A percentile compares a stretch with the other conserved stretches of the same genome.
phyloP scores from a whole-genome alignment of 805 yeast species.

The Yarrowia keelungensis region DNA sequence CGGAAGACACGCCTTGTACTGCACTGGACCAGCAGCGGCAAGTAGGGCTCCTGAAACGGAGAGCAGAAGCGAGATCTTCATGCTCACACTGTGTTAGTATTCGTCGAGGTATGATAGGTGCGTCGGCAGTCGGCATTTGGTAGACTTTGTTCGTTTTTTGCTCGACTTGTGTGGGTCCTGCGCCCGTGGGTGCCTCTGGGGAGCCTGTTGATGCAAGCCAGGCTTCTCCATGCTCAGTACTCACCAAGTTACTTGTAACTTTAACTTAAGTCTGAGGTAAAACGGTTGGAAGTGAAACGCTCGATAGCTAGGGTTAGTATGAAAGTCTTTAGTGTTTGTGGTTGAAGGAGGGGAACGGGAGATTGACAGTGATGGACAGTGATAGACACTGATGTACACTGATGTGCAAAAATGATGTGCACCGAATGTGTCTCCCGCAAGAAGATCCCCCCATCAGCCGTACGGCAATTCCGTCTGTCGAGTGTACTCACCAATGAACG shows the following conservation, averaged over 20 bases:
- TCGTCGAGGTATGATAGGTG: too few species aligned
- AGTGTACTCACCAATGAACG: constrained; percentile 21
- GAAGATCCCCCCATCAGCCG: neutral
- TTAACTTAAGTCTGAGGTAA: constrained; percentile 19
- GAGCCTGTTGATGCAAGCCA: neutral
- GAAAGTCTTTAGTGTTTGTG: constrained; percentile 1
- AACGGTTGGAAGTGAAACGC: constrained; percentile 23
- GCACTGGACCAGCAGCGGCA: constrained; percentile 32
- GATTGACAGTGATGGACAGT: constrained; percentile 12
- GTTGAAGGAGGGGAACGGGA: constrained; percentile 1
- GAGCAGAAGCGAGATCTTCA: constrained; percentile 33
- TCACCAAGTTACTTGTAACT: constrained; percentile 15
- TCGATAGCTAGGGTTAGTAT: constrained; percentile 32
- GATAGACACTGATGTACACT: constrained; percentile 1
- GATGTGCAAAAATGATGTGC: neutral
- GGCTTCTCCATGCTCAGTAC: constrained; percentile 6
- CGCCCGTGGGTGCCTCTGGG: neutral
- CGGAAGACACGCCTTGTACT: constrained; percentile 15
- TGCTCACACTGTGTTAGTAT: constrained; percentile 24
- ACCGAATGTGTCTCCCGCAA: neutral
- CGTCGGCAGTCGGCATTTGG: neutral
- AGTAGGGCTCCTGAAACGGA: constrained; percentile 24
- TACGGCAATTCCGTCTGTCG: neutral
- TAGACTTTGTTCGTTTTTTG: neutral
- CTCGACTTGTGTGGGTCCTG: constrained; percentile 1